Base-by-base conservation (phyloP, 371 early-diverging fungal species). In the Modicella reniformis region DNA sequence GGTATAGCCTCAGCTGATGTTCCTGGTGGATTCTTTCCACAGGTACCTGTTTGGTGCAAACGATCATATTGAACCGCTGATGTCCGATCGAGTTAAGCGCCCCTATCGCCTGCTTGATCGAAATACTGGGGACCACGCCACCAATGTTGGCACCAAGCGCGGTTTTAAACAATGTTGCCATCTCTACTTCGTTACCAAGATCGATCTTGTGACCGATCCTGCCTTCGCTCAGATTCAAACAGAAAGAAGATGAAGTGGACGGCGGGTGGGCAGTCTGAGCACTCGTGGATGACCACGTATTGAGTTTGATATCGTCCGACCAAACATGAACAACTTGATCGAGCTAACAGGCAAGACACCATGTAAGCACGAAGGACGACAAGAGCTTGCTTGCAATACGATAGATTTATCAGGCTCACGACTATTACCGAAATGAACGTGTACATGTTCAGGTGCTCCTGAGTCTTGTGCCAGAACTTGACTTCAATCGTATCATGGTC, bases 281-380 rank as follows among this genome's bases (percentile, higher is more conserved):
- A 5, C 55, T 28, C 0, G 37, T 47, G 8, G 44, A 34, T 3
- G 65, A 28, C n/a, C 53, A 66, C 21, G 54, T 54, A 40, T 62
- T 77, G 25, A 65, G 26, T 48, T 72, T 77, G 62, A 77, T 73
- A 17, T 72, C 73, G 23, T 77, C 79, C 9, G 79, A 72, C 62
- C 59, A 65, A 10, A 77, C 32, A 34, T 77, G 79, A 8, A 77
- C 66, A 9, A 77, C 72, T 26, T 72, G 79, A 29, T 77, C 70
- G 19, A 77, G 79, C 79, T 77, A 48, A 15, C 17, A n/a, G 8
- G 2, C 15, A 54, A 17, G 32, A n/a, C 52, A 48, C 13, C 10
- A 21, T 13, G 21, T 13, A 13, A 48, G 21, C 13, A 21, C 19
- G 48, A 48, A 5, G 21, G 5, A 21, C 5, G 19, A 48, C 6